Base-by-base conservation (phyloP, 495 filamentous ascomycete genomes). In the Xylaria scruposa region DNA sequence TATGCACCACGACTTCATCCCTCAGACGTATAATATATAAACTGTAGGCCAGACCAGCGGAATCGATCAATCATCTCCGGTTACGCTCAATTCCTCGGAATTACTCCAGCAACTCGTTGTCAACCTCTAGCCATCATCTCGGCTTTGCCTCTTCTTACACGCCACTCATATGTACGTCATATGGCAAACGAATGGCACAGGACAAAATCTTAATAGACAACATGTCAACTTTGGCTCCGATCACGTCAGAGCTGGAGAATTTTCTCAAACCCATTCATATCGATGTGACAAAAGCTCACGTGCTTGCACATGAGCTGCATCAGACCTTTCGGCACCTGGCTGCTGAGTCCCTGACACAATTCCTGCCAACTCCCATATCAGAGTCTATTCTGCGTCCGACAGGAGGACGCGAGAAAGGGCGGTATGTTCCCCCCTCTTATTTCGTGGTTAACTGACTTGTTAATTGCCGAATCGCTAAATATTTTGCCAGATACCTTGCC, bases 291-390 rank as follows among this genome's bases (percentile, higher is more conserved):
- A 82, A 84, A 44, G 84, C 92, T 13, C 85, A 91, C 68, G 80
- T 82, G 66, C 83, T 95, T 59, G 88, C 93, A 1, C 84, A 83
- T 63, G 87, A 87, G 66, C 88, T 94, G 46, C 87, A 85, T 65
- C 81, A 73, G 38, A 90, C 88, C 42, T 96, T 91, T 74, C 81
- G 81, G 59, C 74, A 87, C 21, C 84, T 96, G 61, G 91, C 92
- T 33, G 82, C 89, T 68, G 83, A 88, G 10, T 93, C 91, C 7
- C 76, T 86, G 44, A 83, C 92, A 56, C 92, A 95, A 77, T 95
- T 95, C 69, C 83, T 96, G 38, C 87, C 92, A 3, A 96, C 93
- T 3, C 93, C 93, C 3, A 91, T 96, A 70, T 93, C 91, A 42
- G 88, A 85, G 71, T 83, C 83, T 9, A 81, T 85, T 51, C 59